phyloP scores from a whole-genome alignment of 352 stramenopile genomes.

The Elongisporangium undulatum region DNA sequence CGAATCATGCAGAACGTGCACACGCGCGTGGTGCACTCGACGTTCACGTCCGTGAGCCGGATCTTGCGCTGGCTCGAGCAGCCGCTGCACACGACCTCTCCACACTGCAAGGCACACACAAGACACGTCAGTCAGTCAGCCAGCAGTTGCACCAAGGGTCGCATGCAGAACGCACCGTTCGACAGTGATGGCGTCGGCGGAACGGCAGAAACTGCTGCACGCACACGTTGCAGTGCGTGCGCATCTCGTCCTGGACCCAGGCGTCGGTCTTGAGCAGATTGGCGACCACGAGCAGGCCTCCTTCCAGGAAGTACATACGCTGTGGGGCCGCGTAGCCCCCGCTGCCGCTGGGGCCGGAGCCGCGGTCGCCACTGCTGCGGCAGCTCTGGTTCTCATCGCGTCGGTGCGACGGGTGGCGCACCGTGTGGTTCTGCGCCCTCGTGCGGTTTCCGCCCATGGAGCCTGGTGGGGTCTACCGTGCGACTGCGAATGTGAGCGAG shows the following conservation, averaged over 20 bases:
- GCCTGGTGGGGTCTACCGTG: not conserved
- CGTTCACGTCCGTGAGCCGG: constrained; percentile 73
- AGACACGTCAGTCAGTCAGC: not conserved
- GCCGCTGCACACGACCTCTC: constrained; percentile 65
- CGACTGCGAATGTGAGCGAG: not conserved
- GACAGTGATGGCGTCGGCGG: constrained; percentile 70
- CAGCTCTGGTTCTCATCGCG: not conserved
- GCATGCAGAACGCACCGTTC: constrained; percentile 32
- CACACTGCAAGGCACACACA: constrained; percentile 27
- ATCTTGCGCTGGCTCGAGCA: constrained; percentile 74
- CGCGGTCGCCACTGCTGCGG: not conserved
- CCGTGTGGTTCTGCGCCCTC: not conserved
- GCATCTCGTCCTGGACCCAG: constrained; percentile 65
- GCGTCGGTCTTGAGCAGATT: constrained; percentile 64
- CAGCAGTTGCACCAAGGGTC: not conserved
- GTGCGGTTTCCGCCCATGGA: not conserved
- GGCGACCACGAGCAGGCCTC: constrained; percentile 58
- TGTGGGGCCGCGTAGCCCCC: constrained; percentile 15
- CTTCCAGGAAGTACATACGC: constrained; percentile 77
- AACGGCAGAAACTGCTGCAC: constrained; percentile 81
- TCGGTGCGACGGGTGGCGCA: not conserved
- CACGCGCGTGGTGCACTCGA: constrained; percentile 69
- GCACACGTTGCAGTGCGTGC: constrained; percentile 78
- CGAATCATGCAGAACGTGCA: constrained; percentile 82
- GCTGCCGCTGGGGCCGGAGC: too few relatives aligned